Percentiles rank a stretch among this genome's conserved stretches.
Conservation (phyloP, 1,284 basidiomycete species). For the Fomitiporia mediterranea region DNA sequence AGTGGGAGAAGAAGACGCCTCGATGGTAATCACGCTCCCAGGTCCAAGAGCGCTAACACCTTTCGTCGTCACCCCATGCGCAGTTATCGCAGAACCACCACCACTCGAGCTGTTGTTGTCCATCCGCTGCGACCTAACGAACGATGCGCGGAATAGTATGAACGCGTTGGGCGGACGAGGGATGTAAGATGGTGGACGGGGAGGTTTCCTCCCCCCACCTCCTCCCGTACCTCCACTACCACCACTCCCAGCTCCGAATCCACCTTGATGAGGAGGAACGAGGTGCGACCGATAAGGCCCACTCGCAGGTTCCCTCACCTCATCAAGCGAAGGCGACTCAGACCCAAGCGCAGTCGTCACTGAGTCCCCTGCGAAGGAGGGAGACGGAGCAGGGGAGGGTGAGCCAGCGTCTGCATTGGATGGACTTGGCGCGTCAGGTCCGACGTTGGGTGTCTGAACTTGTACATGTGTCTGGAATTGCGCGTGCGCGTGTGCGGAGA, state of each 20-base stretch:
- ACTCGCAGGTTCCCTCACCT: constrained; percentile 1
- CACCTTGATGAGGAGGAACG: too few relatives aligned
- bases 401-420: constrained; percentile 7
- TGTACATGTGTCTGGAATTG: not conserved
- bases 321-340: not conserved
- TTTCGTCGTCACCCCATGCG: not conserved
- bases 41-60: constrained; percentile 9
- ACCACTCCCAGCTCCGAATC: not conserved
- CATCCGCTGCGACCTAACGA: constrained; percentile 53
- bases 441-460: not conserved
- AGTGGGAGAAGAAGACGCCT: not conserved
- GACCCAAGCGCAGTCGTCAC: not conserved
- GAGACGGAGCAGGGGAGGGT: not conserved
- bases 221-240: not conserved
- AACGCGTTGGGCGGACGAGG: constrained; percentile 93
- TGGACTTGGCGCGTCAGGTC: constrained; percentile 4
- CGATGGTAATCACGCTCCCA: constrained; percentile 3
- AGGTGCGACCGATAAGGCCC: not conserved
- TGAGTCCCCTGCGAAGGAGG: not conserved
- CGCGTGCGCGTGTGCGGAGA: not conserved
- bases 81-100: not conserved
- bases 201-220: not conserved
- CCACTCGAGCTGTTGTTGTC: not conserved
- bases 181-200: constrained; percentile 51
- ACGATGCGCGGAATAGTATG: constrained; percentile 89